Evolutionary conservation across 2,329 filamentous ascomycete genomes (phyloP).

Genomic region (Fusarium floridanum): DNA sequence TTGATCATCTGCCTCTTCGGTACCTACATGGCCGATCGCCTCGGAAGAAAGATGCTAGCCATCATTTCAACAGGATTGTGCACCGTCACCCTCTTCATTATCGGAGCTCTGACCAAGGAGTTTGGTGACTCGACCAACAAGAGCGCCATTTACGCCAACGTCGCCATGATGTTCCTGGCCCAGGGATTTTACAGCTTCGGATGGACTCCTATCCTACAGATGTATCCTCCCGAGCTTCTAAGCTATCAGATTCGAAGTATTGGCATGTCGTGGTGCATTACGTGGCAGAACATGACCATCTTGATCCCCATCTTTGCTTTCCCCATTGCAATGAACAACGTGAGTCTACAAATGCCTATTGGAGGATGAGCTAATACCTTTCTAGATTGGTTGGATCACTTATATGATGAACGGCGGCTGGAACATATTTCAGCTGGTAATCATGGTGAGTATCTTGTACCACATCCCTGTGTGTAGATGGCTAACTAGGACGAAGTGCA

Average conservation of each 20-base stretch:
- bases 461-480: neutral
- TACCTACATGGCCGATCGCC: neutral
- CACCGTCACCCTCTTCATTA: neutral
- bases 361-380: neutral
- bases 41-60: neutral
- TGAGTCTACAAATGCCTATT: neutral
- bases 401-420: neutral
- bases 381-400: neutral
- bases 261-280: constrained; percentile 11
- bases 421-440: neutral
- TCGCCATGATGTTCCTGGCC: constrained; percentile 3
- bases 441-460: neutral
- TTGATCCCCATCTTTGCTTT: neutral
- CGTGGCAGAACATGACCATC: constrained; percentile 3
- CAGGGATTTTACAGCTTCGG: constrained; percentile 8
- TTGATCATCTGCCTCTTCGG: neutral
- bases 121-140: constrained; percentile 2
- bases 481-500: neutral
- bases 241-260: constrained; percentile 11
- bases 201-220: neutral
- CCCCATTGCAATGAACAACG: neutral
- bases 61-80: neutral
- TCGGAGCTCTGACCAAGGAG: neutral
- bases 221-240: constrained; percentile 7
- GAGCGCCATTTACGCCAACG: neutral